phyloP scores from a whole-genome alignment of 163 green algal species.

The Scenedesmus sp. region DNA sequence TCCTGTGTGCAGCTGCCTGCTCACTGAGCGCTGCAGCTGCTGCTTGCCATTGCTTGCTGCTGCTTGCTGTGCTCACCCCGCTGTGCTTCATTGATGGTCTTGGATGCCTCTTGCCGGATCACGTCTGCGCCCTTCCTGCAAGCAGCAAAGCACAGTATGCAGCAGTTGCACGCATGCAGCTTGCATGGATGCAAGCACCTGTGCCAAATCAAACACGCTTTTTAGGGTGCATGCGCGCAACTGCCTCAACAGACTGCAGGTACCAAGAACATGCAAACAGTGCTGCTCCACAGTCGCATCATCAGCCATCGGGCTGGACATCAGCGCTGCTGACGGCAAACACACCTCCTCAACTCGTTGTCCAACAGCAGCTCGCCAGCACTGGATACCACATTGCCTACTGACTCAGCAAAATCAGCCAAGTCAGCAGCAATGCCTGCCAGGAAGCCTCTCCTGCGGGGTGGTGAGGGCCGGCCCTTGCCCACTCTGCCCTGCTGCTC shows the following conservation, averaged over 20 bases:
- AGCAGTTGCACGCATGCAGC: background rate
- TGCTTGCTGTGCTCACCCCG: background rate
- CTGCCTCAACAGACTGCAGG: background rate
- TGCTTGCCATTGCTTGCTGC: background rate
- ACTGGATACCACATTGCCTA: background rate
- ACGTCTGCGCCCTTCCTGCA: slow-evolving; percentile 44
- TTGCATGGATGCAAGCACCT: too few relatives aligned
- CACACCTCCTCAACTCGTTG: slow-evolving; percentile 31
- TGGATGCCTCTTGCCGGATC: slow-evolving; percentile 34
- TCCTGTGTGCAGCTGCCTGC: background rate
- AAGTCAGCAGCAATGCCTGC: slow-evolving; percentile 17
- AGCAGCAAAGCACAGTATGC: background rate
- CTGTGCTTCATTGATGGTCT: slow-evolving; percentile 35
- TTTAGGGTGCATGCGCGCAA: too few relatives aligned
- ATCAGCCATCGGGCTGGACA: background rate
- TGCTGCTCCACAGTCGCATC: background rate
- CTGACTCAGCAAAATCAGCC: slow-evolving; percentile 2
- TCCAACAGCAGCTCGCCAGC: slow-evolving; percentile 45
- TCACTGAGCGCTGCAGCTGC: background rate
- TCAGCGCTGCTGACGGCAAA: background rate
- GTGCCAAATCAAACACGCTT: too few relatives aligned
- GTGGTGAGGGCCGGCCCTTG: background rate
- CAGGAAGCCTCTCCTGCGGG: background rate
- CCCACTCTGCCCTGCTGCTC: background rate
- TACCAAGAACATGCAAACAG: background rate